Base-by-base conservation (phyloP, 2,329 filamentous ascomycete species). In the Fusarium austroafricanum region DNA sequence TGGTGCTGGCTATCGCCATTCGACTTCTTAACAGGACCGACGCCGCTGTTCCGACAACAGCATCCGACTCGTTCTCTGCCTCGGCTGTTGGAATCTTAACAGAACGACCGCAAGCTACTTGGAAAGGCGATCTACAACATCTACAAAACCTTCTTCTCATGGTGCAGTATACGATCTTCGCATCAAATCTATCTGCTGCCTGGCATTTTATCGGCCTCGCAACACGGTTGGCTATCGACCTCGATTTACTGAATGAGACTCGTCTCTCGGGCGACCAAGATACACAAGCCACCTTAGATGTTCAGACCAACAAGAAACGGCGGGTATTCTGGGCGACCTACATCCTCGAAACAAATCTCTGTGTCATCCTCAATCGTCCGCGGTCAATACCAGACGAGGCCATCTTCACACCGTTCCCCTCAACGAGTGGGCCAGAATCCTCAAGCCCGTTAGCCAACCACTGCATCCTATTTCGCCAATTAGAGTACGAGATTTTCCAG, bases 401-500 rank as follows among this genome's bases (percentile, higher is more conserved):
- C 3, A 61, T 71, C 10, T 65, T 63, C 15, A 67, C 61, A 0
- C 49, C 65, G 0, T 44, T 71, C 1, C 67, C 65, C 1, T 33
- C 56, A 1, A 56, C 31, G 3, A 37, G 45, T 10, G 47, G 61
- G 2, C 52, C 50, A 0, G 61, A 67, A n/a, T 49, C 68, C 0
- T 55, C 55, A 3, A 61, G 28, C 3, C 35, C 47, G 3, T 42
- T 65, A 1, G 74, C 68, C 4, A 51, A 72, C 1, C 74, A 76
- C 33, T 42, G 72, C 17, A 64, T 75, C 5, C 60, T 61, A 2
- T 54, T 47, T 3, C 74, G 73, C 1, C 62, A 54, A 12, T 47
- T 73, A 1, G 73, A 75, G n/a, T 74, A 73, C 17, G 73, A 75
- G 21, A 73, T 74, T 4, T 70, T 68, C 2, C 51, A 35, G 1